These are phyloP conservation scores for Teunomyces gatunensis DNA, from an alignment of 805 yeast species.

Conservation along the genomic window DNA sequence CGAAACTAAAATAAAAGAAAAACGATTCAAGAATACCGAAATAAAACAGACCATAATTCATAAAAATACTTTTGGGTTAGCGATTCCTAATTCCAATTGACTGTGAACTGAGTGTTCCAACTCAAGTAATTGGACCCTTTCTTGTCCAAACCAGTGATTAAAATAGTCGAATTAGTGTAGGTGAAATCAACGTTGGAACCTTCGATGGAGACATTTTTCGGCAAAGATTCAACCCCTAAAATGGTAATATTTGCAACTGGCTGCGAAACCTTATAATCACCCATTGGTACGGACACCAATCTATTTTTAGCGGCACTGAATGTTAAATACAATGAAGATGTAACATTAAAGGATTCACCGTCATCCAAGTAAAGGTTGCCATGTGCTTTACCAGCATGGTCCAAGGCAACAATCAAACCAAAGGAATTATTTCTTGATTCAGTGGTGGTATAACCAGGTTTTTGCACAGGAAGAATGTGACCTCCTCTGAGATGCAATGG, in stretches of 20 bases:
- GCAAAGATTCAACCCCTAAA: constrained; percentile 17
- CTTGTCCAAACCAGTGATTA: constrained; percentile 15
- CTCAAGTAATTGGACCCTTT: constrained; percentile 11
- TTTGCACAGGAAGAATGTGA: constrained; percentile 19
- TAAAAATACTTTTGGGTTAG: neutral
- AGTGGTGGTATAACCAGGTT: constrained; percentile 21
- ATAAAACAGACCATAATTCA: no score
- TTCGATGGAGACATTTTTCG: constrained; percentile 14
- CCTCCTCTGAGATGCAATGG: constrained; percentile 25
- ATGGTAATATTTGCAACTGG: constrained; percentile 20
- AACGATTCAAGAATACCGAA: neutral
- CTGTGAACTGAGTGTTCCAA: constrained; percentile 12
- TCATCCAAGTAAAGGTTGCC: constrained; percentile 23
- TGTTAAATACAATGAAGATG: constrained; percentile 15
- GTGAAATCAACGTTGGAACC: constrained; percentile 10
- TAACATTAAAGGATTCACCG: constrained; percentile 18
- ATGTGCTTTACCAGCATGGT: constrained; percentile 13
- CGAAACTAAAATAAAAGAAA: neutral
- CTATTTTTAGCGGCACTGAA: constrained; percentile 12
- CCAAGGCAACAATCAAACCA: constrained; percentile 21
- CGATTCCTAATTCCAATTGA: constrained; percentile 13
- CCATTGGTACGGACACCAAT: constrained; percentile 12
- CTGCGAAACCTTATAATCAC: constrained; percentile 14
- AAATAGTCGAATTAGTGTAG: constrained; percentile 15
- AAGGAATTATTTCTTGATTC: constrained; percentile 21